Percentiles rank a stretch among this genome's conserved stretches.
These are phyloP conservation scores for Chlorophyllum brunneum DNA, from an alignment of 768 basidiomycete genomes.

Conservation along the genomic window DNA sequence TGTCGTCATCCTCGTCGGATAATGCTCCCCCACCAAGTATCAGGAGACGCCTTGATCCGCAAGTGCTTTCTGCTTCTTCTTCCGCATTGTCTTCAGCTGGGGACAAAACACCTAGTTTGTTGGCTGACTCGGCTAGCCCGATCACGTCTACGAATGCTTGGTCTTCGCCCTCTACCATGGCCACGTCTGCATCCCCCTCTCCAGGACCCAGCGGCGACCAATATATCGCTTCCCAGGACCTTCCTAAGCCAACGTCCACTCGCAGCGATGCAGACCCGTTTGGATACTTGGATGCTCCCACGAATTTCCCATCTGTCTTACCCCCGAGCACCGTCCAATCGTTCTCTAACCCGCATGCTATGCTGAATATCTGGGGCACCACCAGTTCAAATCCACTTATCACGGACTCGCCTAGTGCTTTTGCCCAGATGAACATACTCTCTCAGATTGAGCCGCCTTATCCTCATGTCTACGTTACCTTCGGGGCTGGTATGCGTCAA, in stretches of 20 bases:
- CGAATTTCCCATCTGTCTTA: constrained; percentile 25
- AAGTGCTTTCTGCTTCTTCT: neutral
- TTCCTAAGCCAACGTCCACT: neutral
- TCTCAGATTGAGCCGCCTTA: constrained; percentile 57
- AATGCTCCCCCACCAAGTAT: constrained; percentile 30
- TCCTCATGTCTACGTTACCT: constrained; percentile 76
- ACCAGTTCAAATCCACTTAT: constrained; percentile 13
- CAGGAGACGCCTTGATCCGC: neutral
- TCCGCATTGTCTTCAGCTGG: neutral
- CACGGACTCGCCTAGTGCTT: constrained; percentile 15
- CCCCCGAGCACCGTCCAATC: constrained; percentile 29
- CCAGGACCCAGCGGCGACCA: neutral
- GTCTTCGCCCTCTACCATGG: constrained; percentile 12
- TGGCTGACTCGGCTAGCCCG: constrained; percentile 4
- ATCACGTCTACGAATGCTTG: neutral
- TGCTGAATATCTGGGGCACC: constrained; percentile 33
- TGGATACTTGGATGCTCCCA: constrained; percentile 48
- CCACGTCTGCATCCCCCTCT: constrained; percentile 10
- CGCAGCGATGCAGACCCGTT: constrained; percentile 46
- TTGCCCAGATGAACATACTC: constrained; percentile 32
- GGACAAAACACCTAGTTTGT: constrained; percentile 1
- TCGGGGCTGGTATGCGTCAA: constrained; percentile 82
- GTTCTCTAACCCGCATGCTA: constrained; percentile 28
- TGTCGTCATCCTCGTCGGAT: constrained; percentile 10
- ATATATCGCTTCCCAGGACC: neutral